phyloP scores from a whole-genome alignment of 2,329 filamentous ascomycete species.

The Rutstroemia sp. region DNA sequence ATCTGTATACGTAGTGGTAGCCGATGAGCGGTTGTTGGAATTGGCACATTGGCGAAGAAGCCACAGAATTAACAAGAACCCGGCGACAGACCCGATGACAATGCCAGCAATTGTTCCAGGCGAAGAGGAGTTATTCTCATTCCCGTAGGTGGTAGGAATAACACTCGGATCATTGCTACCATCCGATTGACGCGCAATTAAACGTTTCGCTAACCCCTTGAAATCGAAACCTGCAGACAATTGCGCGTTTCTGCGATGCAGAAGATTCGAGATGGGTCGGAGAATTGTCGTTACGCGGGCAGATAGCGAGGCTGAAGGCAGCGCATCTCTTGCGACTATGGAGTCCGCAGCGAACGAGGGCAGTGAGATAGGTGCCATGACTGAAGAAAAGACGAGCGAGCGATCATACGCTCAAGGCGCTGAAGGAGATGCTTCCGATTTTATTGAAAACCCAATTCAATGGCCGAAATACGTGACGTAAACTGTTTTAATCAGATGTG shows the following conservation, averaged over 20 bases:
- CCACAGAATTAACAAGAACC: slow-evolving; percentile 45
- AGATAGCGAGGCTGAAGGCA: background rate
- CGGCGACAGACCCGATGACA: slow-evolving; percentile 45
- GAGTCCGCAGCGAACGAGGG: background rate
- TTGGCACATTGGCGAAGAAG: slow-evolving; percentile 35
- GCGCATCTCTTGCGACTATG: background rate
- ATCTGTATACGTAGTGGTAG: slow-evolving; percentile 14
- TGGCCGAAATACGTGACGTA: background rate
- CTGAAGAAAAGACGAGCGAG: background rate
- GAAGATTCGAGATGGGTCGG: background rate
- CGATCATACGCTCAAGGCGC: background rate
- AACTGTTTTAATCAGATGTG: background rate
- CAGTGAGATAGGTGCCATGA: slow-evolving; percentile 3
- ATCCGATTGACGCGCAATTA: background rate
- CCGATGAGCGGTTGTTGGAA: slow-evolving; percentile 8
- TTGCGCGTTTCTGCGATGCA: background rate
- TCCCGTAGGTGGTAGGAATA: slow-evolving; percentile 55
- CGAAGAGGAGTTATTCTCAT: slow-evolving; percentile 42
- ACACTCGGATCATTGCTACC: slow-evolving; percentile 24
- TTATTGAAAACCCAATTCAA: background rate
- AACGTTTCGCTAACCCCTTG: background rate
- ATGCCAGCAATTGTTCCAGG: slow-evolving; percentile 55
- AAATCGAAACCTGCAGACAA: background rate
- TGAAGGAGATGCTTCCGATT: background rate
- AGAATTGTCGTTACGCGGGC: background rate